phyloP scores from a whole-genome alignment of 202 grass and related monocot species.

The Eragrostis tef region DNA sequence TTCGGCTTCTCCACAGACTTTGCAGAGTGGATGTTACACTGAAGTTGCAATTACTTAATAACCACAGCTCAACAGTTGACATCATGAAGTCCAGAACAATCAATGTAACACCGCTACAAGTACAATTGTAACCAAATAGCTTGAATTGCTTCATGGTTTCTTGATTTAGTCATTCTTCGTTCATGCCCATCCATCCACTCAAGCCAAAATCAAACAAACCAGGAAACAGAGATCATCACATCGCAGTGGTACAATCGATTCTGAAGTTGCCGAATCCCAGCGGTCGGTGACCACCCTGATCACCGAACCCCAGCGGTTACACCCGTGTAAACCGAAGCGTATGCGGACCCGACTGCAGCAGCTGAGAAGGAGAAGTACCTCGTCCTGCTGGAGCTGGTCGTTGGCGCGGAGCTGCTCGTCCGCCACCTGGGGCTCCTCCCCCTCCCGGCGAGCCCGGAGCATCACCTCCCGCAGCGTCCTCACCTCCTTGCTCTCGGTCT shows the following conservation, averaged over 20 bases:
- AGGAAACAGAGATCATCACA: neutral
- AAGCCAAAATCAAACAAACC: no score
- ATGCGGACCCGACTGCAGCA: neutral
- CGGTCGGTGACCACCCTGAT: no score
- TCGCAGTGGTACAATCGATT: neutral
- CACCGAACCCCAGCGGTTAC: slow-evolving; percentile 4
- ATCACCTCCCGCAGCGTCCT: slow-evolving; percentile 46
- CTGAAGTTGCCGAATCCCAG: neutral
- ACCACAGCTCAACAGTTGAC: no score
- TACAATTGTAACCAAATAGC: no score
- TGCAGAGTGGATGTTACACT: no score
- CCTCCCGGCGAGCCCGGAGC: slow-evolving; percentile 33
- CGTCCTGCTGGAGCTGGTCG: slow-evolving; percentile 42
- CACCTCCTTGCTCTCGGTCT: neutral
- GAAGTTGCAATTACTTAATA: no score
- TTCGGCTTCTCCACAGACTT: no score
- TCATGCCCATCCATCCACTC: no score
- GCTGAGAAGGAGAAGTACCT: neutral
- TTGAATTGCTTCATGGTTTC: no score
- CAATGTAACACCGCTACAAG: no score
- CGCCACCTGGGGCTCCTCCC: slow-evolving; percentile 21
- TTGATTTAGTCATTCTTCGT: no score
- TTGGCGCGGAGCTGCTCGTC: slow-evolving; percentile 45
- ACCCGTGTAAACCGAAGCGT: neutral
- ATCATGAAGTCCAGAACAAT: no score